phyloP scores from a whole-genome alignment of 164 flowering plant genomes.

The Tinospora cordifolia region DNA sequence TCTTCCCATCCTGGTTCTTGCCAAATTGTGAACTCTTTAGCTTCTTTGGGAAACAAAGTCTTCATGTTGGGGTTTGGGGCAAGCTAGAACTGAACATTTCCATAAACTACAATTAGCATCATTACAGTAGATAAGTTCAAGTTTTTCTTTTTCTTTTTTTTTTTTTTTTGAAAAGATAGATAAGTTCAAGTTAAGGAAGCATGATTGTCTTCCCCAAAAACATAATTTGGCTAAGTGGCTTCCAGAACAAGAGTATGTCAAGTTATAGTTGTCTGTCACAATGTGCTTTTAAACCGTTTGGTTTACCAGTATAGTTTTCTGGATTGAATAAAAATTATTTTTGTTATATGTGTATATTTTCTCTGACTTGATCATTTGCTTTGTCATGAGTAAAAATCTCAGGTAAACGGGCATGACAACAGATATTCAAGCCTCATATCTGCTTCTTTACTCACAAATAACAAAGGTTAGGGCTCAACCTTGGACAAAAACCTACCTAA shows the following conservation, averaged over 20 bases:
- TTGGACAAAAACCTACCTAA: background rate
- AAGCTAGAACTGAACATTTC: too few species aligned
- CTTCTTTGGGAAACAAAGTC: too few species aligned
- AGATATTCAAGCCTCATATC: background rate
- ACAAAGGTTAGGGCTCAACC: background rate
- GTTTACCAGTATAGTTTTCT: background rate
- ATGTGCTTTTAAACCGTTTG: background rate
- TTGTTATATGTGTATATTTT: background rate
- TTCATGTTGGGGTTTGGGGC: too few species aligned
- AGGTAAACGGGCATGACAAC: background rate
- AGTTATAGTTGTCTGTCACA: background rate
- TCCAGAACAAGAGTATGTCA: background rate
- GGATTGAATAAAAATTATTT: background rate
- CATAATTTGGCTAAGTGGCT: background rate
- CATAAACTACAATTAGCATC: too few species aligned
- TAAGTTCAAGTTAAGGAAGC: constrained; percentile 1
- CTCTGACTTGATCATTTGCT: background rate
- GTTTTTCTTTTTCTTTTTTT: too few species aligned
- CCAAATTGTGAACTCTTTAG: too few species aligned
- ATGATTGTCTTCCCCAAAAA: background rate
- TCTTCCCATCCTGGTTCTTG: too few species aligned
- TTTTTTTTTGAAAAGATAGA: too few species aligned
- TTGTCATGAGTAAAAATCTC: background rate
- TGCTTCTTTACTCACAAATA: background rate
- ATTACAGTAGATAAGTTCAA: too few species aligned